Evolutionary conservation across 2,329 filamentous ascomycete genomes (phyloP).

Genomic region (Metarhizium sp.): DNA sequence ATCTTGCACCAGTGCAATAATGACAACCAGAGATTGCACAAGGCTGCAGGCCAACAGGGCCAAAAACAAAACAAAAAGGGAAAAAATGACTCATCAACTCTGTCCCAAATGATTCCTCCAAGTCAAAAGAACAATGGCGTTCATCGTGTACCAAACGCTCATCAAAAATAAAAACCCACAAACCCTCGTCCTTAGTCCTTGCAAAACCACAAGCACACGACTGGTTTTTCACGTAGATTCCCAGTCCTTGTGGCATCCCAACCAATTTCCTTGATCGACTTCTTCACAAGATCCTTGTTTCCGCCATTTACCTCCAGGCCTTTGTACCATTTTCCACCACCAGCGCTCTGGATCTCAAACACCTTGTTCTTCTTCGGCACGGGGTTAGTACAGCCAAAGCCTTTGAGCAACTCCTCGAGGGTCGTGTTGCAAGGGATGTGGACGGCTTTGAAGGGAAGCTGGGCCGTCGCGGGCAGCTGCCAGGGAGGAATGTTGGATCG

Average conservation of each 20-base stretch:
- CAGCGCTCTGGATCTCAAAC: slow-evolving; percentile 45
- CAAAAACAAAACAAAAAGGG: too few species aligned
- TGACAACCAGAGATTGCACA: too few species aligned
- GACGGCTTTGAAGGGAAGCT: slow-evolving; percentile 37
- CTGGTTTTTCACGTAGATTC: slow-evolving; percentile 35
- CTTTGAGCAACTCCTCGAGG: slow-evolving; percentile 46
- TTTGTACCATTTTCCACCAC: slow-evolving; percentile 49
- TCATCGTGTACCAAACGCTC: not conserved
- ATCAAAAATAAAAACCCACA: not conserved
- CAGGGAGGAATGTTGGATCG: slow-evolving; percentile 42
- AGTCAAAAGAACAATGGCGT: too few species aligned
- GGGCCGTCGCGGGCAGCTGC: slow-evolving; percentile 33
- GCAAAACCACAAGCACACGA: slow-evolving; percentile 52
- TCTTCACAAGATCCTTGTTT: slow-evolving; percentile 35
- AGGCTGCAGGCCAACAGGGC: too few species aligned
- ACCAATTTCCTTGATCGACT: slow-evolving; percentile 45
- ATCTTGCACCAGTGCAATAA: too few species aligned
- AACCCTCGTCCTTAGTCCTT: slow-evolving; percentile 34
- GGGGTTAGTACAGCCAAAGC: slow-evolving; percentile 47
- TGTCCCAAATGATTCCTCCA: too few species aligned
- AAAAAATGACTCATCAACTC: too few species aligned
- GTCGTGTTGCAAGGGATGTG: slow-evolving; percentile 44
- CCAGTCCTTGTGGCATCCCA: slow-evolving; percentile 47
- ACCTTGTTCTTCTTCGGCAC: slow-evolving; percentile 44
- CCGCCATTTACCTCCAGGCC: slow-evolving; percentile 42